Evolutionary conservation across 2,329 filamentous ascomycete species (phyloP), one percentile per base, ranked within the genome.

Genomic region (Alternaria sp.): DNA sequence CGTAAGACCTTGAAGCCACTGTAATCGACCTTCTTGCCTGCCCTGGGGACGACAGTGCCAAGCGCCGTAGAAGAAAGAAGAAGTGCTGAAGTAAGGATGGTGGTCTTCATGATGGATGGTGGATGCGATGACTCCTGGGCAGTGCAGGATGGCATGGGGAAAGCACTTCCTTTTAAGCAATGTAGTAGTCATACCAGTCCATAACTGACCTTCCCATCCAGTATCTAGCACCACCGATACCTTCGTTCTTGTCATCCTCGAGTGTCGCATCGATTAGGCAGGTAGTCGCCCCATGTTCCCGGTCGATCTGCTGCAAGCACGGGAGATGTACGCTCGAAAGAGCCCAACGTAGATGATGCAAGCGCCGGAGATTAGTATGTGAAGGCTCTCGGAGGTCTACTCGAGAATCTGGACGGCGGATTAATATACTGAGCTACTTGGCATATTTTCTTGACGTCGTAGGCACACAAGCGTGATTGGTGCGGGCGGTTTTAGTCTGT

Each of bases 1-100:
- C 76, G 75, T 16, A 78, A 56, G 14, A 76, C 70, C 64, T 77
- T 77, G 70, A 75, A 78, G 60, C 75, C 75, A 62, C 64, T 71
- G 62, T 78, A 78, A 58, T 77, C 74, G 52, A 78, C 63, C 62
- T 76, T 75, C 59, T 74, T 62, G 18, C 62, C 67, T 43, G 64
- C 66, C 41, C 66, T 63, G 36, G 73, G 71, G 16, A 76, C 71
- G 8, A 67, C 71, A 22, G 62, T 64, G 18, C 63, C 67, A n/a
- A 74, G 54, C n/a, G 64, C 66, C 1, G 66, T 60, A 16, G 71
- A 69, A 20, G 52, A 55, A 42, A 67, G 56, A 42, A 76, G 64
- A 53, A 75, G 64, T 16, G 68, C 67, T 3, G 69, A 69, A 51
- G 70, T 63, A 61, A 75, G 53, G 49, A 74, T 64, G 38, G 63